Evolutionary conservation across 116 monocot species (phyloP).

Genomic region (Zostera marina): DNA sequence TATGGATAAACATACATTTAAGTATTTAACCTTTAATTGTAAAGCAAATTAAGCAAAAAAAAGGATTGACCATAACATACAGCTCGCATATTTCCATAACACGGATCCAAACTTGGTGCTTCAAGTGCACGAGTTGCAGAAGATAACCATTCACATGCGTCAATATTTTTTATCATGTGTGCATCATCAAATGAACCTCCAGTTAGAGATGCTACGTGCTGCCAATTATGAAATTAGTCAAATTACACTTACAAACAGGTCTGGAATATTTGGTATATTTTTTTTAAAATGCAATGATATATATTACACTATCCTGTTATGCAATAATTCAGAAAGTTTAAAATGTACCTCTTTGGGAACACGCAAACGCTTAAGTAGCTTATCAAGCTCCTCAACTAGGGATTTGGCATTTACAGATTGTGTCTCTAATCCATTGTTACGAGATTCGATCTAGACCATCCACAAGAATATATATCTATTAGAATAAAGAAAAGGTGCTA

Average conservation of each 20-base stretch:
- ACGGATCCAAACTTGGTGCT: conserved; percentile 71
- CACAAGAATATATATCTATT: conserved; percentile 6
- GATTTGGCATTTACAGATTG: conserved; percentile 74
- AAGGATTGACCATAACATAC: conserved; percentile 27
- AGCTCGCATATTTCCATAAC: conserved; percentile 77
- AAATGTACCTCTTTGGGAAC: conserved; percentile 74
- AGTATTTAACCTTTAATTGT: neutral
- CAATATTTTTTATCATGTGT: conserved; percentile 84
- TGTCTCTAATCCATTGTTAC: conserved; percentile 91
- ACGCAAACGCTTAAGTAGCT: conserved; percentile 61
- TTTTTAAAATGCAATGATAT: neutral
- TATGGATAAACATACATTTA: neutral
- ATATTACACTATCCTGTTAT: neutral
- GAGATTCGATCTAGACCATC: conserved; percentile 82
- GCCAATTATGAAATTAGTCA: conserved; percentile 5
- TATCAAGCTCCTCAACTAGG: conserved; percentile 90
- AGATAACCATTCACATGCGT: conserved; percentile 97
- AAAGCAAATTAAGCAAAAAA: neutral
- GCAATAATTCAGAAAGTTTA: neutral
- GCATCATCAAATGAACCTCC: conserved; percentile 91
- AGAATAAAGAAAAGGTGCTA: neutral
- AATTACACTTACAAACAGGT: neutral
- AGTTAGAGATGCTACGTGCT: conserved; percentile 82
- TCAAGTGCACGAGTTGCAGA: conserved; percentile 61
- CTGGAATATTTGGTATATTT: neutral